Base-by-base conservation (phyloP, 208 protist genomes). In the Lotmaria passim region DNA sequence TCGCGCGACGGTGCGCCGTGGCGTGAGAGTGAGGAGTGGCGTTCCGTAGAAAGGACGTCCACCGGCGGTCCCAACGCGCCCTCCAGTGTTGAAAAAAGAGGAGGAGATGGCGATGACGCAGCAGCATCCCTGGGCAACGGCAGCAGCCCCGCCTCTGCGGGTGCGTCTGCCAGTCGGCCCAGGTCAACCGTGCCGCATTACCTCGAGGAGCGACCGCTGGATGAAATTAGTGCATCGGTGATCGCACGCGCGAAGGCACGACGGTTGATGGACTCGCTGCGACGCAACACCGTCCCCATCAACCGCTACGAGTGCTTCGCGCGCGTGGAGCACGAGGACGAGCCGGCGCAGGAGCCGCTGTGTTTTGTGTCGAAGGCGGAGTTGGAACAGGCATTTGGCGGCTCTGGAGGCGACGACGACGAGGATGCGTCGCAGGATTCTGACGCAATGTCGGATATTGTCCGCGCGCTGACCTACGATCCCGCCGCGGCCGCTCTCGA, bases 231-330 rank as follows among this genome's bases (percentile, higher is more conserved):
- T 41, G 68, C 67, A 21, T 89, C 83, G 21, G 70, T 89, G 48
- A 69, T 95, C 15, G 90, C 90, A 15, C 78, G 90, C 23, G 82
- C 85, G 8, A 89, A 92, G 64, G 87, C 87, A 2, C 77, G 90
- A 11, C 77, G 75, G 10, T 33, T 95, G 31, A 79, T 95, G 59
- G 78, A 93, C 59, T 62, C 75, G 47, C 79, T 95, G 50, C 85
- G 83, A 12, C 63, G 64, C 39, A 78, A 82, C 34, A 80, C 87
- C 36, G 76, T 95, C 30, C 90, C 90, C 12, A 90, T 92, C 24
- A 87, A 93, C 65, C 87, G 90, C 43, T 87, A 83, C 63, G 81
- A 86, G 67, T 84, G 80, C 51, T 90, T 80, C 44, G 78, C 79
- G 24, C 73, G 75, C 17, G 75, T 81, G 12, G 83, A 82, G 51